Conservation (phyloP, 2,329 filamentous ascomycete genomes). For the Hymenoscyphus fraxineus region DNA sequence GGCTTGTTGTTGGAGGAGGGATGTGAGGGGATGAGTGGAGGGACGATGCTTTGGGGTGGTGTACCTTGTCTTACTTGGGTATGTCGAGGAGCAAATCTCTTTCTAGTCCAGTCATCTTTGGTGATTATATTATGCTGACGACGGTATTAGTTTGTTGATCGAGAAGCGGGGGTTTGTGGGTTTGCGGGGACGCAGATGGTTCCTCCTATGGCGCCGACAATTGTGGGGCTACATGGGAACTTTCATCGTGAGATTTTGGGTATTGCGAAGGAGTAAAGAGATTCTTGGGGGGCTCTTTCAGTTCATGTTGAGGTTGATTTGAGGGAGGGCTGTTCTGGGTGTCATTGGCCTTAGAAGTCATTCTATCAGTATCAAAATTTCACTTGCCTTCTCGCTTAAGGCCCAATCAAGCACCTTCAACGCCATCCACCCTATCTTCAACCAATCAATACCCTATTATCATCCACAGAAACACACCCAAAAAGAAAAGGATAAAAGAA, state of each 20-base stretch:
- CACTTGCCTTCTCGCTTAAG: too few relatives aligned
- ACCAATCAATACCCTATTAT: too few relatives aligned
- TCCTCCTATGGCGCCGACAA: conserved; percentile 4
- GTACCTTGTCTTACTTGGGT: conserved; percentile 10
- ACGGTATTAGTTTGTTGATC: conserved; percentile 1
- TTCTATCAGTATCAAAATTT: too few relatives aligned
- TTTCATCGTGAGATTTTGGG: conserved; percentile 7
- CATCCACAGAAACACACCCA: too few relatives aligned
- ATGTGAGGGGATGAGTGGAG: background rate
- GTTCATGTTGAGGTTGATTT: too few relatives aligned
- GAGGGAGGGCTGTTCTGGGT: too few relatives aligned
- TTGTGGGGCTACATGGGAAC: conserved; percentile 3
- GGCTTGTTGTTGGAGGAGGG: conserved; percentile 6
- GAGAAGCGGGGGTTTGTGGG: background rate
- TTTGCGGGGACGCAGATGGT: conserved; percentile 7
- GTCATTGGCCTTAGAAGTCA: too few relatives aligned
- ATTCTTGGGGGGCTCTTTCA: too few relatives aligned
- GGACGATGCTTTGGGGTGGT: conserved; percentile 4
- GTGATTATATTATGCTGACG: background rate
- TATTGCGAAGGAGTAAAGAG: too few relatives aligned
- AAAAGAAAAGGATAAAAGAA: too few relatives aligned
- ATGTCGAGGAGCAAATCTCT: background rate
- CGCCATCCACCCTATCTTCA: too few relatives aligned
- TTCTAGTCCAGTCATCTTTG: background rate
- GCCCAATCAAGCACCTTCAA: too few relatives aligned